Base-by-base conservation (phyloP, 2,329 filamentous ascomycete genomes). In the Ascosphaera pollenicola region DNA sequence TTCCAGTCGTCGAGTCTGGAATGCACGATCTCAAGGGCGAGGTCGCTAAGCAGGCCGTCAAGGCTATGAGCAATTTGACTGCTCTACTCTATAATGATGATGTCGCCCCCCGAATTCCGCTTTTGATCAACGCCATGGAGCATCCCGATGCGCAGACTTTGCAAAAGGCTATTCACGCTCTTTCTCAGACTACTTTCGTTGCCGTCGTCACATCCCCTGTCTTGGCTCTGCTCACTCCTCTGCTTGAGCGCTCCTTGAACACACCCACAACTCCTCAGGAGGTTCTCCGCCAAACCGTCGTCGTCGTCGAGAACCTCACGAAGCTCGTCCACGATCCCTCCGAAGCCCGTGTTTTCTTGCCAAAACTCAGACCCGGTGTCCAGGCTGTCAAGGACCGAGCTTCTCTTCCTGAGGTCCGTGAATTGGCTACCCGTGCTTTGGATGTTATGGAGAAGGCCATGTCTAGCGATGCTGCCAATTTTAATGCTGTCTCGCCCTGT, bases 21-120 rank as follows among this genome's bases (percentile, higher is more conserved):
- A 98, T 98, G 89, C 95, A 89, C 87, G 89, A 95, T 60, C 95
- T 89, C 67, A 95, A 95, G 78, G 81, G 87, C 57, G 89, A 98
- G 61, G 84, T 98, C 68, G 95, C 95, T 78, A 89, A 93, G 68
- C 78, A 77, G 55, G 89, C 87, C 52, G 94, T 94, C 70, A 69
- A 75, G 67, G 91, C 84, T 59, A 95, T 98, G 87, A 87, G 95
- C 76, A 82, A 80, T 66, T 69, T 95, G 50, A 95, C 89, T 76
- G 74, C 75, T 62, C 69, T 98, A 53, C 95, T 98, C 55, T 82
- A 87, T 72, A 98, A 98, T 81, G 89, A 78, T 69, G 89, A 98
- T 84, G 98, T 98, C 53, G 89, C 95, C 68, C 80, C 83, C 51
- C 98, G 98, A 75, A 98, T 98, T 66, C 89, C 89, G 43, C 87